Conservation (phyloP, 306 rosid species). For the Carpinus viminea region DNA sequence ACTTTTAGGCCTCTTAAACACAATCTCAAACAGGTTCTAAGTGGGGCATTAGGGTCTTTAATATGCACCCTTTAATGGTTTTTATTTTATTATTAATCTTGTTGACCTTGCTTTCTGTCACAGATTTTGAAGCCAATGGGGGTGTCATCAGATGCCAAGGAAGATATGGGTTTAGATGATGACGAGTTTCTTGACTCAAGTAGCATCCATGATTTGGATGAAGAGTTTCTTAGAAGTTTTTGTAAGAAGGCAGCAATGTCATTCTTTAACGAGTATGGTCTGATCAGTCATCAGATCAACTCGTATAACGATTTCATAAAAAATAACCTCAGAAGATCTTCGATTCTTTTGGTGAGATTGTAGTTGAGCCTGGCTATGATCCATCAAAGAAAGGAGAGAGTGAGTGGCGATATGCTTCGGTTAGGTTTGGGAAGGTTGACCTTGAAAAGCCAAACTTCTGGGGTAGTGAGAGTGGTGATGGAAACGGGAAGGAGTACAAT, state of each 20-base stretch:
- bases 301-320: constrained; percentile 65
- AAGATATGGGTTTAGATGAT: constrained; percentile 38
- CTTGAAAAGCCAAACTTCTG: constrained; percentile 74
- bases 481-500: constrained; percentile 50
- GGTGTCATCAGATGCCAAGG: constrained; percentile 49
- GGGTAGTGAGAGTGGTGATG: constrained; percentile 65
- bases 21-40: too few relatives aligned
- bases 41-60: neutral
- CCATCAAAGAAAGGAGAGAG: constrained; percentile 81
- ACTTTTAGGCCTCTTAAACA: too few relatives aligned
- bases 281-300: constrained; percentile 86
- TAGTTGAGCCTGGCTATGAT: constrained; percentile 73
- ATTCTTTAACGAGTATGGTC: constrained; percentile 67
- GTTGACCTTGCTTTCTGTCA: neutral
- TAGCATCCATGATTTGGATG: constrained; percentile 45
- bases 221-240: constrained; percentile 28
- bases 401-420: constrained; percentile 71
- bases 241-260: constrained; percentile 55
- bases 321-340: constrained; percentile 60
- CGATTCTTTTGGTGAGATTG: constrained; percentile 65
- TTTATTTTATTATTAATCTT: neutral
- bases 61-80: neutral
- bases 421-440: constrained; percentile 68
- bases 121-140: constrained; percentile 39
- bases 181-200: constrained; percentile 27